Conservation (phyloP, 202 grass and related monocot species). For the Panicum virgatum region DNA sequence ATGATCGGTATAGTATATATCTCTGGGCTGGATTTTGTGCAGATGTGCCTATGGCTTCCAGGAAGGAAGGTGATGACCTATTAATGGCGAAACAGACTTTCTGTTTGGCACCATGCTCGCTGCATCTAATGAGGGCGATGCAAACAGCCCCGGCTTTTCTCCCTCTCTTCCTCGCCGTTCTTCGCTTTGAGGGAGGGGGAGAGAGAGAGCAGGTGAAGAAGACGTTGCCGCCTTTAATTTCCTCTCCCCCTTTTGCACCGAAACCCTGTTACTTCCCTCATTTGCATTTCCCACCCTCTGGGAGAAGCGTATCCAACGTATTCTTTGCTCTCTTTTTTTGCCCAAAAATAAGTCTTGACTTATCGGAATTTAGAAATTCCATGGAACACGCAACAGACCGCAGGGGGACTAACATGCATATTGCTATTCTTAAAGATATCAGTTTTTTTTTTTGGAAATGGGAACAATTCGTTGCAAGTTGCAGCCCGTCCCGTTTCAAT, state of each 20-base stretch:
- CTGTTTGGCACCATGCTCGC: conserved; percentile 67
- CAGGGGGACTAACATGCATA: background rate
- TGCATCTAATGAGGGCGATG: conserved; percentile 58
- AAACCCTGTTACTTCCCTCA: background rate
- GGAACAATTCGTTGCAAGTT: background rate
- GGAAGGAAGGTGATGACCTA: conserved; percentile 42
- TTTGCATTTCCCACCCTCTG: background rate
- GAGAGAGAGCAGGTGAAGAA: conserved; percentile 46
- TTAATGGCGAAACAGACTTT: conserved; percentile 95
- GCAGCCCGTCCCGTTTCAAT: background rate
- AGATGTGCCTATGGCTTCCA: conserved; percentile 47
- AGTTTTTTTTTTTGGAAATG: background rate
- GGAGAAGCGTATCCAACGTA: background rate
- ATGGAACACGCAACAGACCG: background rate
- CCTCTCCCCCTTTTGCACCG: conserved; percentile 34
- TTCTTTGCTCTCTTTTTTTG: background rate
- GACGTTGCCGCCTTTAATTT: conserved; percentile 47
- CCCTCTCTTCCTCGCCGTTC: conserved; percentile 32
- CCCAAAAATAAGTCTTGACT: background rate
- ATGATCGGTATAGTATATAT: background rate
- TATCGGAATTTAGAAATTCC: background rate
- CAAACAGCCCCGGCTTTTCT: conserved; percentile 80
- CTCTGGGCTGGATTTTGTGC: background rate
- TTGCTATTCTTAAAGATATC: background rate
- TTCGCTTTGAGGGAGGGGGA: conserved; percentile 18